phyloP scores from a whole-genome alignment of 805 yeast genomes.

The Kuraishia capsulata region DNA sequence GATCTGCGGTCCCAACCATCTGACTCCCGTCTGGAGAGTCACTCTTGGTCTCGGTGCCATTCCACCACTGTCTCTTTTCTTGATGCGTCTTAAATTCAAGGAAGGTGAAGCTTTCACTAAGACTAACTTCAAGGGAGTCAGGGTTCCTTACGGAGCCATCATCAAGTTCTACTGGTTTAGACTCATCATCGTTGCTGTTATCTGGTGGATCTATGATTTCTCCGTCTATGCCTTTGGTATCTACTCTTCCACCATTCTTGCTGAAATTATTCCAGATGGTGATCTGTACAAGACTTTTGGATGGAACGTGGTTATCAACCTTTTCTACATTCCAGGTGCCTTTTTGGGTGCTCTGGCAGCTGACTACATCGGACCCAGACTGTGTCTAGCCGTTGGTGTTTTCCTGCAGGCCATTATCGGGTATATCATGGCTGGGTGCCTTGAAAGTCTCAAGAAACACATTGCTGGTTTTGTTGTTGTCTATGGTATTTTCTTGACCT shows the following conservation, averaged over 20 bases:
- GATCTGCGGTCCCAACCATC: conserved; percentile 65
- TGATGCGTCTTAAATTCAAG: conserved; percentile 64
- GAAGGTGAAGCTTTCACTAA: conserved; percentile 69
- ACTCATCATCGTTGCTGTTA: conserved; percentile 53
- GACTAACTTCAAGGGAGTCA: conserved; percentile 54
- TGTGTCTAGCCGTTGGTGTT: conserved; percentile 65
- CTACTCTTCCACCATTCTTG: conserved; percentile 66
- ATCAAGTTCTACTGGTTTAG: conserved; percentile 83
- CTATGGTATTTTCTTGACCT: conserved; percentile 77
- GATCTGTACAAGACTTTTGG: conserved; percentile 72
- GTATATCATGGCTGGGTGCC: conserved; percentile 70
- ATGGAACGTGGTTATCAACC: conserved; percentile 83
- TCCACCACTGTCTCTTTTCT: conserved; percentile 72
- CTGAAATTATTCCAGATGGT: conserved; percentile 44
- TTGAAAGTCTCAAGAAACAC: conserved; percentile 43
- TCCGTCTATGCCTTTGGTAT: conserved; percentile 81
- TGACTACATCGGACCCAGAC: conserved; percentile 86
- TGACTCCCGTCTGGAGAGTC: conserved; percentile 85
- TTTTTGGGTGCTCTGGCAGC: conserved; percentile 73
- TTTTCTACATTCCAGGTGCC: conserved; percentile 87
- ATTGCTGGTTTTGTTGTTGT: conserved; percentile 77
- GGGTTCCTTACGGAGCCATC: conserved; percentile 59
- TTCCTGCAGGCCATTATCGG: conserved; percentile 70
- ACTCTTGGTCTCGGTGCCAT: conserved; percentile 86
- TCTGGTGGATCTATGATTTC: conserved; percentile 92